A percentile compares a stretch with the other conserved stretches of the same genome.
Evolutionary conservation across 2,329 filamentous ascomycete species (phyloP).

Genomic region (Trichoderma endophyticum): DNA sequence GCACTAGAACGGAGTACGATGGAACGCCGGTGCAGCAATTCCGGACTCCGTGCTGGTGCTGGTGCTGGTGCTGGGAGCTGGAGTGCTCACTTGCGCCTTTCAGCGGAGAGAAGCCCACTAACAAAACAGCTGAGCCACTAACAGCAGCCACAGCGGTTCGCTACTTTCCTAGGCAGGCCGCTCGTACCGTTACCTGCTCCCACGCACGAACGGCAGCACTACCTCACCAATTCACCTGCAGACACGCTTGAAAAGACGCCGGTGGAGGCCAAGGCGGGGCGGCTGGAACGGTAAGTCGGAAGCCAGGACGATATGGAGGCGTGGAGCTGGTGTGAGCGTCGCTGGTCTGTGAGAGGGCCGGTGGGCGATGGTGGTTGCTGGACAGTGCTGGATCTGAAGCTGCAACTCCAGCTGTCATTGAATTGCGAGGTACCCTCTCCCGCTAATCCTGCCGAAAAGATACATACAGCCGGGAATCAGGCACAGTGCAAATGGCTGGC

Average conservation of each 20-base stretch:
- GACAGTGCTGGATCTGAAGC: background rate
- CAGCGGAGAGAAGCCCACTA: background rate
- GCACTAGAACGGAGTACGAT: background rate
- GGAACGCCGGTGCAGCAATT: background rate
- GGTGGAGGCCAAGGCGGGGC: slow-evolving; percentile 7
- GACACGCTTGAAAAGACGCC: background rate
- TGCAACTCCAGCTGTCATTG: background rate
- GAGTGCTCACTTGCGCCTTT: background rate
- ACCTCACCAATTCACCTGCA: too few species aligned
- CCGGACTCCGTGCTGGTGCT: background rate
- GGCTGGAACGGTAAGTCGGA: slow-evolving; percentile 11
- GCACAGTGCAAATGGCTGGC: background rate
- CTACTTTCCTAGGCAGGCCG: background rate
- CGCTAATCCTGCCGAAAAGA: background rate
- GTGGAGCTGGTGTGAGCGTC: background rate
- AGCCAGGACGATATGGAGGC: background rate
- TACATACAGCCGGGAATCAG: background rate
- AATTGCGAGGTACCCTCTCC: background rate
- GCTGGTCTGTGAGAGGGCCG: background rate
- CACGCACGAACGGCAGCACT: background rate
- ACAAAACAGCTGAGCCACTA: background rate
- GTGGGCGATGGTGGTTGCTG: background rate
- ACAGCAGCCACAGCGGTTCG: background rate
- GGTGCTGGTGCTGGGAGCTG: too few species aligned
- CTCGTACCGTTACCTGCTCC: background rate